These are phyloP conservation scores for Verticillium longisporum DNA, from an alignment of 2,329 filamentous ascomycete species.

Conservation along the genomic window DNA sequence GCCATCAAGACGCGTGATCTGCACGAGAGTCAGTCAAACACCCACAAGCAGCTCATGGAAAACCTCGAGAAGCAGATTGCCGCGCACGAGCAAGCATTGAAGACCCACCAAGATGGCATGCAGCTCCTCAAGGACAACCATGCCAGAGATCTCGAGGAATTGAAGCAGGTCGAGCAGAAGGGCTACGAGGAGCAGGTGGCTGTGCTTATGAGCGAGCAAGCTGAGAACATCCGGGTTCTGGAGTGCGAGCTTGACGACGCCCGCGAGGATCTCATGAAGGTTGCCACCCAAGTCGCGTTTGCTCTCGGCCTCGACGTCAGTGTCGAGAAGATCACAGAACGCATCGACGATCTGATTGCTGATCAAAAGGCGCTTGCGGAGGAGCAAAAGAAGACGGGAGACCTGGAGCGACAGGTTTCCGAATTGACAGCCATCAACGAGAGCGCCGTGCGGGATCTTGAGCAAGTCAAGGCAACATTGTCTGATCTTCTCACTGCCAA, in stretches of 20 bases:
- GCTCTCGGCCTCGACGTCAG: slow-evolving; percentile 57
- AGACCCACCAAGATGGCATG: slow-evolving; percentile 45
- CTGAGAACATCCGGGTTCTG: slow-evolving; percentile 47
- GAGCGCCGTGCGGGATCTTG: slow-evolving; percentile 54
- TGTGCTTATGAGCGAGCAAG: slow-evolving; percentile 53
- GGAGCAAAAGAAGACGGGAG: slow-evolving; percentile 51
- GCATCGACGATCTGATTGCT: slow-evolving; percentile 49
- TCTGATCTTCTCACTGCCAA: slow-evolving; percentile 47
- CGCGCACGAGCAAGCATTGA: slow-evolving; percentile 52
- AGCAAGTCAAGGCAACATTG: slow-evolving; percentile 49
- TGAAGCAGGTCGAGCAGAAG: slow-evolving; percentile 42
- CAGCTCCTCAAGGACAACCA: slow-evolving; percentile 43
- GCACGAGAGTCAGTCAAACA: slow-evolving; percentile 34
- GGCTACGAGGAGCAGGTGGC: slow-evolving; percentile 52
- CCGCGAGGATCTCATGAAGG: slow-evolving; percentile 58
- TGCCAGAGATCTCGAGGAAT: slow-evolving; percentile 39
- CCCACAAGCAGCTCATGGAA: slow-evolving; percentile 39
- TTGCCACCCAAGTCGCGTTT: slow-evolving; percentile 56
- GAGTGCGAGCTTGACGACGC: slow-evolving; percentile 58
- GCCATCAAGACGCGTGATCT: slow-evolving; percentile 54
- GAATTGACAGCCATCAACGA: slow-evolving; percentile 54
- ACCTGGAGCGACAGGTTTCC: slow-evolving; percentile 47
- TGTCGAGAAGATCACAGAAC: slow-evolving; percentile 59
- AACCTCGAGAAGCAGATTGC: slow-evolving; percentile 53
- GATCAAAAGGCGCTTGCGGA: slow-evolving; percentile 53